Conservation (phyloP, 2,329 filamentous ascomycete species). For the Calycina herbarum region DNA sequence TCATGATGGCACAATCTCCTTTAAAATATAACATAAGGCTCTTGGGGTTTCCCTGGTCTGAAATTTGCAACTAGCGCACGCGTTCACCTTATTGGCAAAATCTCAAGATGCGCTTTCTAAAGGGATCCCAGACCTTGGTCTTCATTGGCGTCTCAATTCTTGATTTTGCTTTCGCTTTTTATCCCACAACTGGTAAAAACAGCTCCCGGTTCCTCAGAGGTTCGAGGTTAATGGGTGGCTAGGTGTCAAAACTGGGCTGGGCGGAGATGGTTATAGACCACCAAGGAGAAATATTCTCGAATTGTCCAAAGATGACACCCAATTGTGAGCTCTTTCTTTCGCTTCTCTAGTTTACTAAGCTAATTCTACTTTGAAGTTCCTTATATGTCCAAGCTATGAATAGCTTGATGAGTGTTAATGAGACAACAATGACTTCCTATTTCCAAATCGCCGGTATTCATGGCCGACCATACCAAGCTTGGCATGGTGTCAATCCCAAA, state of each 20-base stretch:
- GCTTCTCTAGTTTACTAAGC: background rate
- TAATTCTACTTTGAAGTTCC: constrained; percentile 8
- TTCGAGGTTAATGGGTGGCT: no score
- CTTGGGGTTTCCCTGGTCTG: no score
- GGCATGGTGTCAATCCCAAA: constrained; percentile 15
- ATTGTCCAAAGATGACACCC: constrained; percentile 5
- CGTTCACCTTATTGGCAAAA: no score
- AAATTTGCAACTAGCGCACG: no score
- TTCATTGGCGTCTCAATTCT: no score
- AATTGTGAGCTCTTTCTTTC: background rate
- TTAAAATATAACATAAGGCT: no score
- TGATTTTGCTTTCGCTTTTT: no score
- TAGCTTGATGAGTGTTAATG: constrained; percentile 12
- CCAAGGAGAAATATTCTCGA: constrained; percentile 11
- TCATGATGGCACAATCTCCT: no score
- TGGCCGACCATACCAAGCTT: constrained; percentile 17
- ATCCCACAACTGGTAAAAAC: no score
- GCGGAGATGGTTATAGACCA: constrained; percentile 3
- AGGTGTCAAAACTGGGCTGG: constrained; percentile 9
- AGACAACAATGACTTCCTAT: constrained; percentile 16
- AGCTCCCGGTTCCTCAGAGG: no score
- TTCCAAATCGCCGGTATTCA: constrained; percentile 23
- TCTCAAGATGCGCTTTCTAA: no score
- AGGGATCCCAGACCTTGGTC: no score
- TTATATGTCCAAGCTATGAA: constrained; percentile 20